Base-by-base conservation (phyloP, 2,329 filamentous ascomycete genomes). In the Arthroderma sp. region DNA sequence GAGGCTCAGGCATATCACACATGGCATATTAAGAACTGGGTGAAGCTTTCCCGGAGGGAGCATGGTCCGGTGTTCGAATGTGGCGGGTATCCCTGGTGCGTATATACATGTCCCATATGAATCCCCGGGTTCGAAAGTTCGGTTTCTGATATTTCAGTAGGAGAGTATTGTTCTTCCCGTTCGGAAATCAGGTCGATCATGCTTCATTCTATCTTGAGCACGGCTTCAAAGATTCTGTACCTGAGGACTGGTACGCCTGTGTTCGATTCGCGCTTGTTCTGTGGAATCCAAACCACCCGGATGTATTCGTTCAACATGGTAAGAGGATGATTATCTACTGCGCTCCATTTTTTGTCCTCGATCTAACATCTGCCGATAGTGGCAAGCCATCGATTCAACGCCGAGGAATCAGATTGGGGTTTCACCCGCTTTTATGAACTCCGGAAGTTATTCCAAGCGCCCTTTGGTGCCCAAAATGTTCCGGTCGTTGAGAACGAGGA, bases 171-270 rank as follows among this genome's bases (percentile, higher is more conserved):
- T 87, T 98, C 61, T 98, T 98, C 59, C 89, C 91, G 0, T 87
- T 81, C 51, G 91, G 91, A 42, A 98, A 98, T 63, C 89, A 94
- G 53, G 84, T 88, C 45, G 89, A 96, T 53, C 83, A 86, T 58
- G 86, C 83, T 39, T 96, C 91, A 4, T 86, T 98, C 62, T 98
- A 96, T 64, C 77, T 98, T 22, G 91, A 98, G 63, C 91, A 96
- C 63, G 91, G 86, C 38, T 94, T 85, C 66, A 83, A 86, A 29
- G 63, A 64, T 27, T 72, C 83, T 49, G 75, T 89, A 7, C 86
- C 89, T 8, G 85, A 94, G 38, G 84, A 94, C 60, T 98, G 89
- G 86, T 91, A 88, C 64, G 89, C 86, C 56, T 98, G 91, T 60
- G 86, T 94, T 38, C 91, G 96, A 61, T 98, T 98, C 64, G 82